These are phyloP conservation scores for Parastagonospora nodorum DNA, from an alignment of 2,329 filamentous ascomycete genomes.

Conservation along the genomic window DNA sequence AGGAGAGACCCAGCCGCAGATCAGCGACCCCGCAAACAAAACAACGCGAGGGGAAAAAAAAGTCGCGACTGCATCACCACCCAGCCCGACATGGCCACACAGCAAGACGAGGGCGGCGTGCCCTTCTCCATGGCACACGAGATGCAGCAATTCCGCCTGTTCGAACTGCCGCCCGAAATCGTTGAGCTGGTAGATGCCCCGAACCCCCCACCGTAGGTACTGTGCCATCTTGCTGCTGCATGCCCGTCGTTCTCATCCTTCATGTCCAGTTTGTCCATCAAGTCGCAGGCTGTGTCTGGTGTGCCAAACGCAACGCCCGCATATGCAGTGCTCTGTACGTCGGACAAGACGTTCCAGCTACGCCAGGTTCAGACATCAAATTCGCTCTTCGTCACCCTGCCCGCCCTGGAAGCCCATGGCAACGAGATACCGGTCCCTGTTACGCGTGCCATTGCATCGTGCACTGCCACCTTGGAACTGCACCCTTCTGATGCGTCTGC, in stretches of 20 bases:
- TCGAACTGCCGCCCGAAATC: conserved; percentile 65
- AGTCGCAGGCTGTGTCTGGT: conserved; percentile 33
- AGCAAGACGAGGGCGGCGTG: conserved; percentile 47
- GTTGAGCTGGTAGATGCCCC: conserved; percentile 58
- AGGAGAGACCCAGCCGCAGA: conserved; percentile 12
- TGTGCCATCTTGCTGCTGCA: conserved; percentile 17
- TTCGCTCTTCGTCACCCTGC: conserved; percentile 61
- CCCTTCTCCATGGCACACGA: conserved; percentile 50
- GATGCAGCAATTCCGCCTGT: conserved; percentile 61
- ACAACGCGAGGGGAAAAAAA: conserved; percentile 9
- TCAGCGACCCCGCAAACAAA: conserved; percentile 28
- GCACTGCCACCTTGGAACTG: conserved; percentile 52
- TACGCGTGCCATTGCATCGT: conserved; percentile 52
- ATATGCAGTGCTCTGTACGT: conserved; percentile 65
- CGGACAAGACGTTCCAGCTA: conserved; percentile 61
- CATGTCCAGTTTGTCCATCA: conserved; percentile 42
- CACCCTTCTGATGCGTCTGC: conserved; percentile 43
- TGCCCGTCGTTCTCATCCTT: conserved; percentile 27
- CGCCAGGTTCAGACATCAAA: conserved; percentile 71
- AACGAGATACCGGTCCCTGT: conserved; percentile 39
- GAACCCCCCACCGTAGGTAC: conserved; percentile 50
- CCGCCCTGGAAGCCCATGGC: conserved; percentile 45
- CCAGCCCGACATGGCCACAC: conserved; percentile 47
- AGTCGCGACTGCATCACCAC: conserved; percentile 8
- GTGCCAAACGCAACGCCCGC: conserved; percentile 38